Evolutionary conservation across 1,284 basidiomycete species (phyloP), one percentile per base, ranked within the genome.

Genomic region (Ustilago loliicola): DNA sequence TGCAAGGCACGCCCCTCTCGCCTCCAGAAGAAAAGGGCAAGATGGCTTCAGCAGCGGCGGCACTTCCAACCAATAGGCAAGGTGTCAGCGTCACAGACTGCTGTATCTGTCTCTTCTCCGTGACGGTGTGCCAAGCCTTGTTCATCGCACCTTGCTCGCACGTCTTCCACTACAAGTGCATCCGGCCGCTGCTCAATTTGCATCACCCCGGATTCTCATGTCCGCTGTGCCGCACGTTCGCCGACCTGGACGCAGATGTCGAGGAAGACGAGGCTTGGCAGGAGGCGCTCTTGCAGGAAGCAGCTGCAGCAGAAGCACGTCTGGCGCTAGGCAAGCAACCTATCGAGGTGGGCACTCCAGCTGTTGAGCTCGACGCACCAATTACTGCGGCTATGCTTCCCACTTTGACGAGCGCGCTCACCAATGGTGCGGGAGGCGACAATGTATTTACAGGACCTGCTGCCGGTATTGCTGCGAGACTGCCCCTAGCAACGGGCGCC

Each of bases 141-240:
- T 99, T 99, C 88, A 96, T 99, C 85, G 95, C 96, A 34, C 85
- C 85, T 0, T 87, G 83, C 82, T 96, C 94, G 7, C 96, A 98
- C 87, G 92, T 96, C 0, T 98, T 97, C 89, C 96, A 98, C 88
- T 98, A 94, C 91, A 98, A 98, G 87, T 99, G 97, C 87, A 96
- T 99, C 78, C 91, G 95, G 0, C 96, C 95, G 0, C 89, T 98
- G 19, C 90, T 99, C 50, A 90, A 93, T 80, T 80, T 83, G 36
- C 95, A 98, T 87, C 91, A 96, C 81, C 94, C 96, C 0, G 93
- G 94, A 3, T 99, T 99, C 88, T 94, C 92, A 8, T 99, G 96
- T 82, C 97, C 96, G 0, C 90, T 99, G 9, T 99, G 96, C 87
- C 80, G 87, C 13, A 86, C 86, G 5, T 97, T 94, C 85, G 95